Conservation (phyloP, 805 yeast species). For the Cyberlindnera mycetangii region DNA sequence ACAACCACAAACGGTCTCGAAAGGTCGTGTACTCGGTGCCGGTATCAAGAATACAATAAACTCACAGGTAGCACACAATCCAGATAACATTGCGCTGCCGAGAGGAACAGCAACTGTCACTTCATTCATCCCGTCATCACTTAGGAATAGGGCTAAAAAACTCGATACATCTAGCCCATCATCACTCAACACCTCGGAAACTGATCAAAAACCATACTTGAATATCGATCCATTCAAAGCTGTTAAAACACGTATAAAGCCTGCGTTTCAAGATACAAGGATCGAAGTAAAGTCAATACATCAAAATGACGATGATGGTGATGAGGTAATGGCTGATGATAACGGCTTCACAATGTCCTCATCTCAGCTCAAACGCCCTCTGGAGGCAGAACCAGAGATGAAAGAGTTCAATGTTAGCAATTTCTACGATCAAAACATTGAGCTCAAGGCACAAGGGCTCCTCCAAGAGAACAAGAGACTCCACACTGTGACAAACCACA, state of each 20-base stretch:
- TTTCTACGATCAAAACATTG: slow-evolving; percentile 24
- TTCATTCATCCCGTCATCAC: slow-evolving; percentile 23
- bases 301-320: slow-evolving; percentile 4
- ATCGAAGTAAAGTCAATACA: slow-evolving; percentile 4
- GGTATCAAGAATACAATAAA: slow-evolving; percentile 18
- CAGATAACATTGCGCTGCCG: slow-evolving; percentile 21
- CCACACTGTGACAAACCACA: slow-evolving; percentile 21
- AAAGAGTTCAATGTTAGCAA: slow-evolving; percentile 23
- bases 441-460: slow-evolving; percentile 22
- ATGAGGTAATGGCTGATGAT: background rate
- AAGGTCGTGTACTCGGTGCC: slow-evolving; percentile 17
- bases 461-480: slow-evolving; percentile 24
- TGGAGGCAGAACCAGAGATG: slow-evolving; percentile 9
- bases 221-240: slow-evolving; percentile 2
- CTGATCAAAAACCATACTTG: too few relatives aligned
- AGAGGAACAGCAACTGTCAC: slow-evolving; percentile 16
- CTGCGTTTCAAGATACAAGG: background rate
- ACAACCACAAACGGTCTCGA: slow-evolving; percentile 5
- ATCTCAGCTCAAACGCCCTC: slow-evolving; percentile 3
- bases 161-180: background rate
- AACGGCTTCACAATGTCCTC: background rate
- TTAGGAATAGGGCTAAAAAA: slow-evolving; percentile 14
- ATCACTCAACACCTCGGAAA: too few relatives aligned
- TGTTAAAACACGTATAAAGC: slow-evolving; percentile 1
- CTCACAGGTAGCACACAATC: slow-evolving; percentile 15